A percentile compares a stretch with the other conserved stretches of the same genome.
Evolutionary conservation across 164 flowering plant species (phyloP).

Genomic region (Nymphaea colorata): DNA sequence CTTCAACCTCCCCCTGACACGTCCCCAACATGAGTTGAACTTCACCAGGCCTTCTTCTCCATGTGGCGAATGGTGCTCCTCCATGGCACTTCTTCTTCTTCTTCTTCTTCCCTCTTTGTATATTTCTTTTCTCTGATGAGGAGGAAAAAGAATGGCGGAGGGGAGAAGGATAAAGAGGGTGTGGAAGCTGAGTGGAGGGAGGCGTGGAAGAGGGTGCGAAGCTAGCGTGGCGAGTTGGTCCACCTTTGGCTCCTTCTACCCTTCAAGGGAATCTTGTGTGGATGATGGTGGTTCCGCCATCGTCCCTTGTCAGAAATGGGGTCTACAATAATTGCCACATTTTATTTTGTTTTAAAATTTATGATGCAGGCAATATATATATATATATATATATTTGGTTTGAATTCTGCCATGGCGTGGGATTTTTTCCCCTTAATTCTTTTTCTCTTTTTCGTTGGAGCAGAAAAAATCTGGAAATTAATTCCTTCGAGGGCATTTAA

Average conservation of each 20-base stretch:
- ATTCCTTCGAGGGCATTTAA: too few species aligned
- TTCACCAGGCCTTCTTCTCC: constrained; percentile 6
- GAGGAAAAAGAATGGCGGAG: not conserved
- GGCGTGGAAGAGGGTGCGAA: not conserved
- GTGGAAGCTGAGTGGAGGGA: not conserved
- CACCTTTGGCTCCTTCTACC: not conserved
- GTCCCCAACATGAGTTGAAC: constrained; percentile 28
- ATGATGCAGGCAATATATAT: too few species aligned
- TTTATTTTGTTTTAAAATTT: too few species aligned
- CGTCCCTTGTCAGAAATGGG: not conserved
- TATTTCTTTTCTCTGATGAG: not conserved
- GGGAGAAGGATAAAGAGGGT: not conserved
- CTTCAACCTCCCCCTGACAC: constrained; percentile 22
- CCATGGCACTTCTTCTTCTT: constrained; percentile 1
- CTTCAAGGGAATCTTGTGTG: not conserved
- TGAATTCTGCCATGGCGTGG: too few species aligned
- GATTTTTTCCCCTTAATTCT: too few species aligned
- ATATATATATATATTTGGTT: too few species aligned
- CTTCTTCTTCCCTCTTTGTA: too few species aligned
- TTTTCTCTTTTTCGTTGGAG: too few species aligned
- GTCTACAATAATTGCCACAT: not conserved
- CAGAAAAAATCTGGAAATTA: too few species aligned
- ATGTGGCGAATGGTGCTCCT: constrained; percentile 1
- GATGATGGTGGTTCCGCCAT: not conserved
- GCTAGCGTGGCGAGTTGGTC: not conserved